These are phyloP conservation scores for Ogataea paradorogensis DNA, from an alignment of 805 yeast genomes.

Conservation along the genomic window DNA sequence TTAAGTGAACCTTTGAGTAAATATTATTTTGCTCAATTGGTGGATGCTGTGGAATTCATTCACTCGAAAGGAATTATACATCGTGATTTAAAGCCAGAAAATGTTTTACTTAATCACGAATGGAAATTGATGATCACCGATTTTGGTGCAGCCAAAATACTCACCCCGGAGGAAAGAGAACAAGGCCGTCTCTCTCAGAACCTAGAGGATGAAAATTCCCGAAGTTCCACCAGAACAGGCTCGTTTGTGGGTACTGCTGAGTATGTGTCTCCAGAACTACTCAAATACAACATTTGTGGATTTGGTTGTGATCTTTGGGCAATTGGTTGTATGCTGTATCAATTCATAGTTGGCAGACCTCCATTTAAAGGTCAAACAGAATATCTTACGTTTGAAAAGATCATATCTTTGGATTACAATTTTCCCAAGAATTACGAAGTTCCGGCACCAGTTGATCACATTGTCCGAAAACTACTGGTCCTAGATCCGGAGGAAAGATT, in stretches of 20 bases:
- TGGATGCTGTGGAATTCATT: conserved; percentile 89
- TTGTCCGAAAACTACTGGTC: conserved; percentile 64
- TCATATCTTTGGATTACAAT: conserved; percentile 69
- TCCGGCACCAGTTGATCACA: conserved; percentile 60
- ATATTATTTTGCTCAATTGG: conserved; percentile 79
- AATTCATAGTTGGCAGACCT: conserved; percentile 77
- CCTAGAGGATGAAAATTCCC: conserved; percentile 16
- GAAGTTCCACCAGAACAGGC: conserved; percentile 44
- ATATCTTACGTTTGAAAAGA: conserved; percentile 83
- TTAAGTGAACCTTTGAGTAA: conserved; percentile 70
- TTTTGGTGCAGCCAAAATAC: conserved; percentile 93
- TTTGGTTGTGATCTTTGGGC: conserved; percentile 93
- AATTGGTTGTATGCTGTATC: conserved; percentile 82
- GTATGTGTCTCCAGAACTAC: conserved; percentile 89
- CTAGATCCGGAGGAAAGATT: conserved; percentile 70
- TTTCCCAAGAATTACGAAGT: conserved; percentile 61
- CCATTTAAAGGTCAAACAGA: conserved; percentile 89
- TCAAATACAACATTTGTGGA: conserved; percentile 76
- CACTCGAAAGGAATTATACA: conserved; percentile 89
- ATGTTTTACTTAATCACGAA: conserved; percentile 77
- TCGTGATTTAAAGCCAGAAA: conserved; percentile 93
- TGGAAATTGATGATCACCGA: conserved; percentile 91
- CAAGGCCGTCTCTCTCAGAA: conserved; percentile 17
- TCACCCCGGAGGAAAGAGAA: conserved; percentile 42
- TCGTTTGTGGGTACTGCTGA: conserved; percentile 98